Conservation (phyloP, 2,329 filamentous ascomycete genomes). For the Thelonectria olida region DNA sequence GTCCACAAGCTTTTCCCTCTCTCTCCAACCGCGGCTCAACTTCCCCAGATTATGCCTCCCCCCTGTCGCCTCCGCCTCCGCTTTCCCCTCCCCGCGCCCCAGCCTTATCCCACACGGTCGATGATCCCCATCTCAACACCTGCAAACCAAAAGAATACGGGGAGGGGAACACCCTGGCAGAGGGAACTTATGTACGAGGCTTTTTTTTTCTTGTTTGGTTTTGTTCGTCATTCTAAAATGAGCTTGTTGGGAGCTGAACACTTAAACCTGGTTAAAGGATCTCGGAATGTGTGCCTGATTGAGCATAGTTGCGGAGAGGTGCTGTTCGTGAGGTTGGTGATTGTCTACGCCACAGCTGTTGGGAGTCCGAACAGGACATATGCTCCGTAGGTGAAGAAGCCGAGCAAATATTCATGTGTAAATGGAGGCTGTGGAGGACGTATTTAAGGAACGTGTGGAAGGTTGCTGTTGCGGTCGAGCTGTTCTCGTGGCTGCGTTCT, state of each 20-base stretch:
- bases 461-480: not conserved
- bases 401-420: not conserved
- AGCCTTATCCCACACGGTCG: not conserved
- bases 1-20: not conserved
- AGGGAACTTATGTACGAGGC: not conserved
- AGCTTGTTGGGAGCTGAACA: not conserved
- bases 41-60: slow-evolving; percentile 3
- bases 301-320: slow-evolving; percentile 20
- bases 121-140: not conserved
- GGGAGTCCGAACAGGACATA: not conserved
- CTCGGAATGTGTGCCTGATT: slow-evolving; percentile 10
- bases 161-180: too few species aligned
- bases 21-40: slow-evolving; percentile 4
- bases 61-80: not conserved
- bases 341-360: not conserved
- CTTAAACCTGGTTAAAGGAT: not conserved
- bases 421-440: not conserved
- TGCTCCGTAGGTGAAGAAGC: not conserved
- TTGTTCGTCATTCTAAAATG: not conserved
- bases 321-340: not conserved
- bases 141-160: not conserved
- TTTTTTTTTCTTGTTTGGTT: not conserved
- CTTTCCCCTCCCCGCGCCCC: slow-evolving; percentile 2
- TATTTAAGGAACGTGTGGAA: not conserved
- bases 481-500: not conserved